Conservation (phyloP, 2,329 filamentous ascomycete genomes). For the Aspergillus novofumigatus region DNA sequence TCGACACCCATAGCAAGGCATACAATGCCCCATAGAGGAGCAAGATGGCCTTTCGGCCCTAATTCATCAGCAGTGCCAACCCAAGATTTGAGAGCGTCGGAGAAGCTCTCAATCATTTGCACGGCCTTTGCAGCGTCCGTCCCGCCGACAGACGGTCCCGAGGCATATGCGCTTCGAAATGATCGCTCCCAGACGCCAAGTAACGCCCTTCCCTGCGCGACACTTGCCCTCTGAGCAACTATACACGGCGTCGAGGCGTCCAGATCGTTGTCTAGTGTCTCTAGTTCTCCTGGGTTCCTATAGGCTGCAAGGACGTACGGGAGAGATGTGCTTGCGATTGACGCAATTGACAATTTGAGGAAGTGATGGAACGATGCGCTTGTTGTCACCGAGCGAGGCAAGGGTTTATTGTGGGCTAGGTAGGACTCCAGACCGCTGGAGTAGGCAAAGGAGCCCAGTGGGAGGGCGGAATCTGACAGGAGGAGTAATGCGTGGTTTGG, state of each 20-base stretch:
- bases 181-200: slow-evolving; percentile 58
- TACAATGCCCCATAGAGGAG: slow-evolving; percentile 58
- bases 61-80: slow-evolving; percentile 28
- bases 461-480: slow-evolving; percentile 61
- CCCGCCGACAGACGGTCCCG: slow-evolving; percentile 6
- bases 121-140: slow-evolving; percentile 19
- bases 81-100: slow-evolving; percentile 34
- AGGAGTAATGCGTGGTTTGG: slow-evolving; percentile 54
- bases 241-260: slow-evolving; percentile 61
- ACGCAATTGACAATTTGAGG: slow-evolving; percentile 53
- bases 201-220: slow-evolving; percentile 58
- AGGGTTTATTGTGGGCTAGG: slow-evolving; percentile 52
- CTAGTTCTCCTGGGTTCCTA: slow-evolving; percentile 46
- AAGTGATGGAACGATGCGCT: slow-evolving; percentile 51
- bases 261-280: slow-evolving; percentile 57
- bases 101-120: slow-evolving; percentile 34
- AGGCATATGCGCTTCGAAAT: slow-evolving; percentile 37
- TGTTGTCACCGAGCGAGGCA: slow-evolving; percentile 28
- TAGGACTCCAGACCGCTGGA: slow-evolving; percentile 62
- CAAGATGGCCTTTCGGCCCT: slow-evolving; percentile 51
- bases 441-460: slow-evolving; percentile 63
- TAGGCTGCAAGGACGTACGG: slow-evolving; percentile 58
- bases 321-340: slow-evolving; percentile 55
- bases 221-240: slow-evolving; percentile 57
- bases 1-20: slow-evolving; percentile 51